Base-by-base conservation (phyloP, 768 basidiomycete genomes). In the Tylopilus vinaceipallidus region DNA sequence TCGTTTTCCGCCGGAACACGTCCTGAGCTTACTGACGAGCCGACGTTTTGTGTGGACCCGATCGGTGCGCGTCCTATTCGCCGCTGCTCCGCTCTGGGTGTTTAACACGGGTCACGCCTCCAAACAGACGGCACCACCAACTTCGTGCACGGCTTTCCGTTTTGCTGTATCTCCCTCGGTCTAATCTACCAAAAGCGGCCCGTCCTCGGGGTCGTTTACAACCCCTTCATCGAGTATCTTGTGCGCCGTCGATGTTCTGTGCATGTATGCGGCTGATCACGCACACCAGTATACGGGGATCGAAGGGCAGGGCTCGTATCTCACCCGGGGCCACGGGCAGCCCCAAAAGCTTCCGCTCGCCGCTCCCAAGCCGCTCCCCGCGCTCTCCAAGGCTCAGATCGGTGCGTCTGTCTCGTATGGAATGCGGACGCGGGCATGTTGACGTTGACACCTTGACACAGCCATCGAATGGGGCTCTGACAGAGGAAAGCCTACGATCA, bases 21-120 rank as follows among this genome's bases (percentile, higher is more conserved):
- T 26, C 75, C 77, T 17, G 76, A 83, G 11, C 69, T 95, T 49
- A 91, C 90, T 1, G 88, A 97, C 59, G 84, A 83, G 26, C 93
- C 94, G 5, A 98, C 95, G 0, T 99, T 89, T 74, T 97, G 95
- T 60, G 90, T 95, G 37, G 95, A 98, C 66, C 95, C 95, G 27
- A 95, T 97, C 49, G 94, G 89, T 86, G 57, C 47, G 75, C 60
- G 24, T 46, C 39, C 24, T 40, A 38, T 29, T 17, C 20, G 30
- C 12, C 30, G 22, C 29, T 24, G 9, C 12, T 27, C 45, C 10
- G 17, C 17, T 20, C 13, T 3, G 8, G 14, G 9, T 22, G 37
- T 19, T 43, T 24, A 33, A 35, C 3, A 36, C 10, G 23, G 4
- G 36, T 23, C 16, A 27, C 27, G 27, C 12, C 6, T 12, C 6